Conservation (phyloP, 2,329 filamentous ascomycete genomes). For the Penicillium thymicola region DNA sequence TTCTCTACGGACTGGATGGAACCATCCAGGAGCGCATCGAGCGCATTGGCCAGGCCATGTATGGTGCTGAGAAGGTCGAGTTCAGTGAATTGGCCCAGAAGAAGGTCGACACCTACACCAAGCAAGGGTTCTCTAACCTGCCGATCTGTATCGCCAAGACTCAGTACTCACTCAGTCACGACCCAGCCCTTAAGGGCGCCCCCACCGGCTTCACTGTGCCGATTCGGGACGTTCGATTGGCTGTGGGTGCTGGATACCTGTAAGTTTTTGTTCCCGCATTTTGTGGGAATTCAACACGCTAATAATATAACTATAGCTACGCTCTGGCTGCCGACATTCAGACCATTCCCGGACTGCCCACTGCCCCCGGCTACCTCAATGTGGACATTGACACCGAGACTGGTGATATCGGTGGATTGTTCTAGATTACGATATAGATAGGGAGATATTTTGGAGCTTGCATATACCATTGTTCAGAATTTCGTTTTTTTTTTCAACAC, state of each 20-base stretch:
- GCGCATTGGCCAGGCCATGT: conserved; percentile 87
- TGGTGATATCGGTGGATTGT: conserved; percentile 84
- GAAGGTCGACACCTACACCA: conserved; percentile 93
- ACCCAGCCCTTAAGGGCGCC: conserved; percentile 89
- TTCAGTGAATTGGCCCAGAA: conserved; percentile 92
- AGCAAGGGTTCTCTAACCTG: conserved; percentile 86
- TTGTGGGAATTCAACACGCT: conserved; percentile 35
- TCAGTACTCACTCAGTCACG: conserved; percentile 93
- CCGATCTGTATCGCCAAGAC: conserved; percentile 98
- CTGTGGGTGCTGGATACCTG: conserved; percentile 89
- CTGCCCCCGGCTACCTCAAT: conserved; percentile 91
- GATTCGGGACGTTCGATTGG: conserved; percentile 89
- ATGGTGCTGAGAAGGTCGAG: conserved; percentile 83
- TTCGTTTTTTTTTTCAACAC: conserved; percentile 28
- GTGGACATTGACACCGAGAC: conserved; percentile 79
- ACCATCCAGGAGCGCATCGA: conserved; percentile 87
- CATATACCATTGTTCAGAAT: conserved; percentile 16
- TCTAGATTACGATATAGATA: conserved; percentile 53
- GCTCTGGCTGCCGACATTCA: conserved; percentile 96
- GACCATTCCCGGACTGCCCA: conserved; percentile 93
- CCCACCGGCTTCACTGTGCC: conserved; percentile 92
- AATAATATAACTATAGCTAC: conserved; percentile 54
- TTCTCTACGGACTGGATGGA: conserved; percentile 78
- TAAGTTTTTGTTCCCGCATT: conserved; percentile 47
- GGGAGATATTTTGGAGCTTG: conserved; percentile 10